A percentile compares a stretch with the other conserved stretches of the same genome.
Conservation (phyloP, 2,329 filamentous ascomycete genomes). For the Hymenoscyphus fructigenus region DNA sequence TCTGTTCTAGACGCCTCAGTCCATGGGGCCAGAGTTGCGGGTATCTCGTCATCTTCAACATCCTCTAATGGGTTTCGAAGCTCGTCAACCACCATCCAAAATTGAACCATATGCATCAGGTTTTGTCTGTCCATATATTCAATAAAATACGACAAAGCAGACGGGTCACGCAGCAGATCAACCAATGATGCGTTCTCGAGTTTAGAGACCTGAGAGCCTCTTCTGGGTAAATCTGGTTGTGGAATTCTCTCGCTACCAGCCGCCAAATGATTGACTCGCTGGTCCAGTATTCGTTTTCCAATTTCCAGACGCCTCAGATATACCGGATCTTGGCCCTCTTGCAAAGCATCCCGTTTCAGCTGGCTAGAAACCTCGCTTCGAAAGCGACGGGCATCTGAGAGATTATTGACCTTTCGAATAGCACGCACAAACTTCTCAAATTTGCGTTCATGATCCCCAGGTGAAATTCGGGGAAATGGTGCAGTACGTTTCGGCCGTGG, state of each 20-base stretch:
- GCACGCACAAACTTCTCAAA: conserved; percentile 93
- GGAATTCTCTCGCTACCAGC: conserved; percentile 54
- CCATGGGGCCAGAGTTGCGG: conserved; percentile 67
- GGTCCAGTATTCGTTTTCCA: conserved; percentile 84
- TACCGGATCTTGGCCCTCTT: conserved; percentile 77
- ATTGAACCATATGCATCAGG: conserved; percentile 88
- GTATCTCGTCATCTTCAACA: conserved; percentile 61
- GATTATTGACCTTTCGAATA: conserved; percentile 82
- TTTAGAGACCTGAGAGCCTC: conserved; percentile 49
- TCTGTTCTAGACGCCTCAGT: conserved; percentile 82
- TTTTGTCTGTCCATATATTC: conserved; percentile 95
- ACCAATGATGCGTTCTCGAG: conserved; percentile 74
- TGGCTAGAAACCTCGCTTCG: conserved; percentile 91
- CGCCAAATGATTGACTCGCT: conserved; percentile 80
- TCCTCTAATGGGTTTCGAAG: conserved; percentile 93
- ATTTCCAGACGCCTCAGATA: conserved; percentile 90
- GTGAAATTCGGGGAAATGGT: conserved; percentile 74
- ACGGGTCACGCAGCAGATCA: conserved; percentile 85
- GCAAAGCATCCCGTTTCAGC: conserved; percentile 76
- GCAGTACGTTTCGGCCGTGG: conserved; percentile 64
- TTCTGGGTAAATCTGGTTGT: conserved; percentile 22
- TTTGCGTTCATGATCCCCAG: conserved; percentile 82
- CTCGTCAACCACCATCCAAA: conserved; percentile 97
- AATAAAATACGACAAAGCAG: conserved; percentile 97
- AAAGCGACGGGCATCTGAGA: conserved; percentile 90